Percentiles rank a stretch among this genome's conserved stretches.
Evolutionary conservation across 176 grass and related monocot genomes (phyloP).

Genomic region (Urochloa ruziziensis): DNA sequence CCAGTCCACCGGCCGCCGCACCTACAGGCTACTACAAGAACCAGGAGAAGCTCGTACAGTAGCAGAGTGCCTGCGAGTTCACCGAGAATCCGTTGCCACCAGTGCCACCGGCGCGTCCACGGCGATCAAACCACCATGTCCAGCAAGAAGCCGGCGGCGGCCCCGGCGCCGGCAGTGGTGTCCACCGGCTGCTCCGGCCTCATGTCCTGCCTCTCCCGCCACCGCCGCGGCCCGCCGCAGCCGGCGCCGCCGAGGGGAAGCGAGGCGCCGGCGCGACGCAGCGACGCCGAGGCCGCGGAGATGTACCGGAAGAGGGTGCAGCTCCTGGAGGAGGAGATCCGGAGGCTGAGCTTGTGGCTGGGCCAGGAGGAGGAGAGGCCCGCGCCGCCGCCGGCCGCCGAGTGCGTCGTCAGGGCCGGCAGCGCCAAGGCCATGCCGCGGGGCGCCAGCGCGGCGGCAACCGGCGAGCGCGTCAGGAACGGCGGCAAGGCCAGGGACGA

Average conservation of each 20-base stretch:
- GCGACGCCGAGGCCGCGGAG: neutral
- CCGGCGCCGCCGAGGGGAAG: neutral
- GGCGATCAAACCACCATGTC: conserved; percentile 10
- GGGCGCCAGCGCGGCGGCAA: too few relatives aligned
- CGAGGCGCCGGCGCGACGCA: neutral
- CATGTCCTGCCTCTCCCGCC: conserved; percentile 36
- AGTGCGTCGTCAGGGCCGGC: neutral
- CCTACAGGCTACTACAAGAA: conserved; percentile 10
- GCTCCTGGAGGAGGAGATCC: conserved; percentile 48
- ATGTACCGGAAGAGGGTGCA: conserved; percentile 30
- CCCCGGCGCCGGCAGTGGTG: conserved; percentile 18
- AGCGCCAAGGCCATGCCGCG: neutral
- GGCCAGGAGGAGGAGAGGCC: neutral
- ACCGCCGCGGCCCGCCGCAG: neutral
- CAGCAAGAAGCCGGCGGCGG: neutral
- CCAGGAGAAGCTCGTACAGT: too few relatives aligned
- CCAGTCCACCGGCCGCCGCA: neutral
- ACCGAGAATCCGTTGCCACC: neutral
- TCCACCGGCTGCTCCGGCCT: conserved; percentile 43
- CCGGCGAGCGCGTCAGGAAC: too few relatives aligned
- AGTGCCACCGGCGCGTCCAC: neutral
- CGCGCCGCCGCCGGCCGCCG: neutral
- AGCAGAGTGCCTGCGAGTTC: neutral
- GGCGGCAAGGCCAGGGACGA: neutral
- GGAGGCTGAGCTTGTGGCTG: conserved; percentile 19